Evolutionary conservation across 2,329 filamentous ascomycete species (phyloP).

Genomic region (Hypoxylon sp.): DNA sequence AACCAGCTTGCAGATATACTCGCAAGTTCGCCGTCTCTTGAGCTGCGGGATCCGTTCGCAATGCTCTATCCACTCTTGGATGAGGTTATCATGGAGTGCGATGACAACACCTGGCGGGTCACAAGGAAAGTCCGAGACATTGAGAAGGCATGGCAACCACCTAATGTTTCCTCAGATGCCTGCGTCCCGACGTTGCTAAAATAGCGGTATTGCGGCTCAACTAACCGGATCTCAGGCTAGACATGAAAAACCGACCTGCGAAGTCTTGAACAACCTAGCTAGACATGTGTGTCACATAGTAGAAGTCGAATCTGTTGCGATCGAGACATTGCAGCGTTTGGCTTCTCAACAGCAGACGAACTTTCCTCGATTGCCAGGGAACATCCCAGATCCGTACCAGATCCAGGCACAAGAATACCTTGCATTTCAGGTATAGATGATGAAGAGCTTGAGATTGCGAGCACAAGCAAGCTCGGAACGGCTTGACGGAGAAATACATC

Average conservation of each 20-base stretch:
- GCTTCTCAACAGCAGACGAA: background rate
- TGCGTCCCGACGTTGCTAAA: background rate
- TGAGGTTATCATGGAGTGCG: slow-evolving; percentile 4
- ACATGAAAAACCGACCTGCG: slow-evolving; percentile 1
- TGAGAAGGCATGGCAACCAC: slow-evolving; percentile 7
- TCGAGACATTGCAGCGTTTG: background rate
- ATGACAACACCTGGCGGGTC: background rate
- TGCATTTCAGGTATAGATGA: background rate
- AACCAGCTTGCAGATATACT: background rate
- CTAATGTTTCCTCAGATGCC: background rate
- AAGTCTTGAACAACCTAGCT: slow-evolving; percentile 2
- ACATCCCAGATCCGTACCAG: background rate
- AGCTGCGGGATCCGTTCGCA: slow-evolving; percentile 1
- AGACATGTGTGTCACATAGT: slow-evolving; percentile 1
- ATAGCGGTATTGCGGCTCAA: background rate
- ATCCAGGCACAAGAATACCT: background rate
- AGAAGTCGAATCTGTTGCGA: slow-evolving; percentile 1
- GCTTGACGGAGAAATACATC: background rate
- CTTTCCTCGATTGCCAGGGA: background rate
- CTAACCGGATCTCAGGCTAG: slow-evolving; percentile 1
- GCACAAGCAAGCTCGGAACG: slow-evolving; percentile 6
- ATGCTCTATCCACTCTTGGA: slow-evolving; percentile 6
- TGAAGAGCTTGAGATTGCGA: background rate
- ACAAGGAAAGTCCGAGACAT: background rate
- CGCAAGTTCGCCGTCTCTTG: background rate